Conservation (phyloP, 169 alveolate species). For the Eimeria praecox region DNA sequence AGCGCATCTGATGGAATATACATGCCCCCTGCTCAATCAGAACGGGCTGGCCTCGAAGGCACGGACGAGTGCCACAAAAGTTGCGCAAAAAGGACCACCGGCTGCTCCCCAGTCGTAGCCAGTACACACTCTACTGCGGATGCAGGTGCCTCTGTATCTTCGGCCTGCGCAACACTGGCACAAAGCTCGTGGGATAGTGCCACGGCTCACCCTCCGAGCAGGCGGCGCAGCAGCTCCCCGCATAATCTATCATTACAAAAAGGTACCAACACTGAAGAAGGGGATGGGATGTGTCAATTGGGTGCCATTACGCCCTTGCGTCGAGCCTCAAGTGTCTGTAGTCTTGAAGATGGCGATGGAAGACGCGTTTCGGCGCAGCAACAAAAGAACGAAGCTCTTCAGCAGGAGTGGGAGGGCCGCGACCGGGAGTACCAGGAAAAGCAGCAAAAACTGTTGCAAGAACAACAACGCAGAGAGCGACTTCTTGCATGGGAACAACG, state of each 20-base stretch:
- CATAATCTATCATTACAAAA: constrained; percentile 39
- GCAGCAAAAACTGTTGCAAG: constrained; percentile 33
- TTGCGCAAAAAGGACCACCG: background rate
- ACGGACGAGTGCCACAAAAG: background rate
- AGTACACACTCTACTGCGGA: background rate
- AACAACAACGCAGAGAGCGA: constrained; percentile 58
- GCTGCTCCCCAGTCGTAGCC: background rate
- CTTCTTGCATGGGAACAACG: constrained; percentile 67
- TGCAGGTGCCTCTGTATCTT: background rate
- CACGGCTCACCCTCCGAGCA: constrained; percentile 31
- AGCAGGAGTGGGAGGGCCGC: constrained; percentile 51
- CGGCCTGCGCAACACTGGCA: constrained; percentile 14
- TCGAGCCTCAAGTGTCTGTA: constrained; percentile 68
- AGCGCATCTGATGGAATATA: background rate
- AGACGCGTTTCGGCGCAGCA: constrained; percentile 63
- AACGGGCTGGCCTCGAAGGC: background rate
- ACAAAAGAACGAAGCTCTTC: constrained; percentile 65
- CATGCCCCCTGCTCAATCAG: background rate
- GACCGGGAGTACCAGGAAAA: constrained; percentile 74
- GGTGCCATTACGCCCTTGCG: constrained; percentile 17
- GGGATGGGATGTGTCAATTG: background rate
- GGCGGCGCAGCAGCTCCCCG: constrained; percentile 76
- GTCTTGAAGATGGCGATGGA: constrained; percentile 36
- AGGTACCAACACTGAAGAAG: background rate
- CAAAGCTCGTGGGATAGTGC: background rate